Conservation (phyloP, 2,329 filamentous ascomycete genomes). For the Knufia petricola region DNA sequence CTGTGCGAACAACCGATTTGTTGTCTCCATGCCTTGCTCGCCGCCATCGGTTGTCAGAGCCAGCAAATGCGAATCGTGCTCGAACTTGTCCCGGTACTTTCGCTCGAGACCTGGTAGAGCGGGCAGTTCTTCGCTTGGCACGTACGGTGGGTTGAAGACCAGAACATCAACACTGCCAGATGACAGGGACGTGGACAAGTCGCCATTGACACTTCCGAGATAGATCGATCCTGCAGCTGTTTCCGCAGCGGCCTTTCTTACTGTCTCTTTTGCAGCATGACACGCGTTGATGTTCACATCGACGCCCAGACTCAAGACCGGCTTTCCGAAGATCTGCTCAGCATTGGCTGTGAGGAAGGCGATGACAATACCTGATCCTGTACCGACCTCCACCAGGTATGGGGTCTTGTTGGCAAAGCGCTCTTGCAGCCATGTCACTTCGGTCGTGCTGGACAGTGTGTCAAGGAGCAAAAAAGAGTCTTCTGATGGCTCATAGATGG, state of each 20-base stretch:
- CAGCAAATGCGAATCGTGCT: constrained; percentile 73
- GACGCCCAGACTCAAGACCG: constrained; percentile 61
- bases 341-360: constrained; percentile 77
- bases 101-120: constrained; percentile 29
- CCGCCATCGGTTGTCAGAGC: constrained; percentile 85
- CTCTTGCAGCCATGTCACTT: constrained; percentile 57
- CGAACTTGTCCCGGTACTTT: constrained; percentile 42
- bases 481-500: constrained; percentile 90
- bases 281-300: constrained; percentile 85
- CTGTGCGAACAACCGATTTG: constrained; percentile 62
- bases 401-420: constrained; percentile 50
- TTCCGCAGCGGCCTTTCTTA: constrained; percentile 41
- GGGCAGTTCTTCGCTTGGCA: constrained; percentile 72
- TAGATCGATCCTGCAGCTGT: constrained; percentile 35
- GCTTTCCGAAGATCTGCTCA: constrained; percentile 59
- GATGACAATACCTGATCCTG: constrained; percentile 88
- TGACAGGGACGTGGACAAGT: constrained; percentile 57
- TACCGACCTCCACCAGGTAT: constrained; percentile 74
- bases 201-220: constrained; percentile 58
- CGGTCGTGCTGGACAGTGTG: constrained; percentile 64
- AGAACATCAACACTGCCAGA: constrained; percentile 63
- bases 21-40: constrained; percentile 85
- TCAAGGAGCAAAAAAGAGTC: constrained; percentile 93
- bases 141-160: constrained; percentile 95
- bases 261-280: constrained; percentile 61